A percentile compares a stretch with the other conserved stretches of the same genome.
These are phyloP conservation scores for Brachypodium distachyon DNA, from an alignment of 202 grass and related monocot species.

Conservation along the genomic window DNA sequence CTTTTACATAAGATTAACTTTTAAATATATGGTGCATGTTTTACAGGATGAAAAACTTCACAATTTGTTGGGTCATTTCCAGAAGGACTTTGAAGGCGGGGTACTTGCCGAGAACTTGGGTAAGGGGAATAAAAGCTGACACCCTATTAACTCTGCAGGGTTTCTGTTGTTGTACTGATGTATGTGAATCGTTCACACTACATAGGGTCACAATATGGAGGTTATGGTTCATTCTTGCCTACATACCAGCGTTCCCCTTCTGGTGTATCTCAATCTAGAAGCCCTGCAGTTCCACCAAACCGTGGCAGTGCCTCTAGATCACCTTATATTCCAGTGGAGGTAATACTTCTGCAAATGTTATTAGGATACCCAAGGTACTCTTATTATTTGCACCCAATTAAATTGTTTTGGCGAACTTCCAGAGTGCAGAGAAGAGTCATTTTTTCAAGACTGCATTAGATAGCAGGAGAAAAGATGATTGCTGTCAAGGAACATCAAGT, in stretches of 20 bases:
- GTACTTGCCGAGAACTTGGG: slow-evolving; percentile 43
- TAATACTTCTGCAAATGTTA: slow-evolving; percentile 39
- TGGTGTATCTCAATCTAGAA: slow-evolving; percentile 45
- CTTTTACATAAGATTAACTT: neutral
- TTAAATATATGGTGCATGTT: slow-evolving; percentile 7
- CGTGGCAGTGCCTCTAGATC: slow-evolving; percentile 55
- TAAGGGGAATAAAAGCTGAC: slow-evolving; percentile 42
- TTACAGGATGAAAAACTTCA: slow-evolving; percentile 81
- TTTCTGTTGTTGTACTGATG: slow-evolving; percentile 22
- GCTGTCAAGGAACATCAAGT: slow-evolving; percentile 10
- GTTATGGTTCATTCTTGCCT: slow-evolving; percentile 80
- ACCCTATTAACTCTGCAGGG: slow-evolving; percentile 1
- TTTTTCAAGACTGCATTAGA: slow-evolving; percentile 36
- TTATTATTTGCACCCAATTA: slow-evolving; percentile 16
- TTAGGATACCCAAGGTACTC: slow-evolving; percentile 8
- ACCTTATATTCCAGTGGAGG: slow-evolving; percentile 52
- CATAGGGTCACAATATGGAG: slow-evolving; percentile 68
- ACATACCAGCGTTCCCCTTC: slow-evolving; percentile 44
- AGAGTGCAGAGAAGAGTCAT: slow-evolving; percentile 43
- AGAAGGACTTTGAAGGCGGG: slow-evolving; percentile 65
- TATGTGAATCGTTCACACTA: slow-evolving; percentile 16
- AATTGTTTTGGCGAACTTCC: slow-evolving; percentile 31
- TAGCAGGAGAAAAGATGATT: slow-evolving; percentile 20
- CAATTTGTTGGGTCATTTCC: slow-evolving; percentile 72
- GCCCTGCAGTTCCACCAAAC: slow-evolving; percentile 33